Evolutionary conservation across 2,329 filamentous ascomycete species (phyloP), one percentile per base, ranked within the genome.

Genomic region (Penicillium sp.): DNA sequence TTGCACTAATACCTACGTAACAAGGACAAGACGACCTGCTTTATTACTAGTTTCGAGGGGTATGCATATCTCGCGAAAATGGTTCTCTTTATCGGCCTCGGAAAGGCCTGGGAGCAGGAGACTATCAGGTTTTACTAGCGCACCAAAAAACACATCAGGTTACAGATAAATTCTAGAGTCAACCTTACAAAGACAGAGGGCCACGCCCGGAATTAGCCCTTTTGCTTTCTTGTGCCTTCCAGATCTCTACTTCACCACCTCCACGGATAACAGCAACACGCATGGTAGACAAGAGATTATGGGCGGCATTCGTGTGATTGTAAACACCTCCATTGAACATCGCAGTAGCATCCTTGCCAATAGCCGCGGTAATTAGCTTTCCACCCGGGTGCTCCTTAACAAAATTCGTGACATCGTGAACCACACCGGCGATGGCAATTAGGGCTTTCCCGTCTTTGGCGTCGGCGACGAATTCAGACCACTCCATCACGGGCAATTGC

Each of bases 261-360:
- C 90, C 90, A 52, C 89, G 88, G 61, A 94, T 87, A 51, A 94
- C 89, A 74, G 89, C 90, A n/a, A 93, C 86, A 64, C 90, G 83
- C 89, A 94, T 93, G 63, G 89, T 94, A 7, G 88, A 91, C 61
- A 95, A 81, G 59, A 94, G 76, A 77, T 95, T 30, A 9, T 30
- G 28, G 8, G 90, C 90, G 57, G 89, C 90, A 76, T 95, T 94
- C 71, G 87, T 90, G 80, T 95, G 90, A 72, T 88, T 83, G 79
- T 94, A 94, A 61, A 94, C 88, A 77, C 90, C 90, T 62, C 90
- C 90, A 74, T 94, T 94, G 83, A 95, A 94, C 76, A 92, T 90
- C 64, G 89, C 89, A 14, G 90, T 94, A 54, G 90, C 89, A 61
- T 95, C 90, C 79, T 93, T 94, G 72, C 90, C 90, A 57, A 95